Evolutionary conservation across 2,329 filamentous ascomycete genomes (phyloP), one percentile per base, ranked within the genome.

Genomic region (Neocucurbitaria cava): DNA sequence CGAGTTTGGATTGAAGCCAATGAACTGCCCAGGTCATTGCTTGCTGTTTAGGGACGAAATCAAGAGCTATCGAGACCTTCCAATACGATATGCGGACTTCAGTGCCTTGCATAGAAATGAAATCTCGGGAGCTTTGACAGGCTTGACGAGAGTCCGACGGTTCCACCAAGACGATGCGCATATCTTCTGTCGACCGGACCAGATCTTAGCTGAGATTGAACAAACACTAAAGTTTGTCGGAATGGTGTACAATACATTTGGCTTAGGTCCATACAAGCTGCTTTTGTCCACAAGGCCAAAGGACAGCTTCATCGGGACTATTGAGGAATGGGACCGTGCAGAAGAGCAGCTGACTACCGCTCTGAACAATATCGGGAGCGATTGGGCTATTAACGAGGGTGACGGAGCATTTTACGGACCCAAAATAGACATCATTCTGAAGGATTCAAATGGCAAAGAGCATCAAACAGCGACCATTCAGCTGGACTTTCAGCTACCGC

Each of bases 111-210:
- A 95, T 73, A 84, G 92, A 42, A 96, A 96, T 71, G 92, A 96
- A 75, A 83, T 91, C 6, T 93, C 90, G 0, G 92, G 92, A 1
- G 87, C 92, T 0, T 77, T 96, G 45, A 91, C 87, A 44, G 92
- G 92, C 13, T 79, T 96, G 54, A 96, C 92, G 3, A 86, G 92
- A 54, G 91, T 96, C 45, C 85, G 92, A 30, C 85, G 92, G 18
- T 96, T 96, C 75, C 91, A 95, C 75, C 92, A 96, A 72, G 92
- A 96, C 72, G 92, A 96, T 71, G 90, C 90, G 5, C 92, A 96
- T 75, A 95, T 96, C 58, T 96, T 96, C 75, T 96, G 92, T 73
- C 86, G 89, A 1, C 89, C 89, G 5, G 81, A 83, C 42, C 91
- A 95, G 74, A 90, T 94, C 53, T 81, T 87, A 61, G 79, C 84